Evolutionary conservation across 208 protist genomes (phyloP).

Genomic region (Crithidia expoeki): DNA sequence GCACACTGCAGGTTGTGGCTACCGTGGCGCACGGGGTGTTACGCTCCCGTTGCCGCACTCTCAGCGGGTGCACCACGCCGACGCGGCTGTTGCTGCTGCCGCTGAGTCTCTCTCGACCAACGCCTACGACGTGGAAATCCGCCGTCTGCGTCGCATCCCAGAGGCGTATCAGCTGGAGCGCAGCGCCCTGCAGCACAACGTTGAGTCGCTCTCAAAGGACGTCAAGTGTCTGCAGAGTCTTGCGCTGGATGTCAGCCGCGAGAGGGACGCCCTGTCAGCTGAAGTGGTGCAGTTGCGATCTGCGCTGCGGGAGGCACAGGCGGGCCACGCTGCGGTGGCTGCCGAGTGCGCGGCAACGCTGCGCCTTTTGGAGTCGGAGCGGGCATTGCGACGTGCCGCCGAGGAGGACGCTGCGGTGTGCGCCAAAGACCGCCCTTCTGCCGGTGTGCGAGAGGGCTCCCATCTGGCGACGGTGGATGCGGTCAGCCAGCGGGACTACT

Average conservation of each 20-base stretch:
- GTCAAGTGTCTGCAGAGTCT: constrained; percentile 40
- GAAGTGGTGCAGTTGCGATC: constrained; percentile 51
- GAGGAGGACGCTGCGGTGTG: constrained; percentile 18
- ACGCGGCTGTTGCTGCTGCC: background rate
- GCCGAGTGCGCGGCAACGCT: constrained; percentile 31
- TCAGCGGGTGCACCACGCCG: constrained; percentile 2
- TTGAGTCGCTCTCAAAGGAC: constrained; percentile 51
- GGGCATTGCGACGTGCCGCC: constrained; percentile 15
- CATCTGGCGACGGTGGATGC: constrained; percentile 19
- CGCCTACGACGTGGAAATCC: background rate
- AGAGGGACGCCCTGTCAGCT: constrained; percentile 40
- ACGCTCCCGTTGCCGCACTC: constrained; percentile 14
- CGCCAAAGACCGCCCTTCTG: background rate
- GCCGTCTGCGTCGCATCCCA: constrained; percentile 23
- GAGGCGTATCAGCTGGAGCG: constrained; percentile 48
- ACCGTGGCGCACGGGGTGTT: background rate
- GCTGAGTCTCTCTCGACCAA: background rate
- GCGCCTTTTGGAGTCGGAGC: constrained; percentile 39
- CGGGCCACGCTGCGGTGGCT: constrained; percentile 20
- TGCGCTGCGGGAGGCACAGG: constrained; percentile 32
- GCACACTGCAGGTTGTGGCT: background rate
- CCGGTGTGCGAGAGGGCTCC: no score
- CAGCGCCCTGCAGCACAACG: constrained; percentile 43
- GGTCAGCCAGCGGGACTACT: constrained; percentile 68
- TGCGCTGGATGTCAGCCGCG: constrained; percentile 34